phyloP scores from a whole-genome alignment of 306 rosid species.

The Castanea mollissima region DNA sequence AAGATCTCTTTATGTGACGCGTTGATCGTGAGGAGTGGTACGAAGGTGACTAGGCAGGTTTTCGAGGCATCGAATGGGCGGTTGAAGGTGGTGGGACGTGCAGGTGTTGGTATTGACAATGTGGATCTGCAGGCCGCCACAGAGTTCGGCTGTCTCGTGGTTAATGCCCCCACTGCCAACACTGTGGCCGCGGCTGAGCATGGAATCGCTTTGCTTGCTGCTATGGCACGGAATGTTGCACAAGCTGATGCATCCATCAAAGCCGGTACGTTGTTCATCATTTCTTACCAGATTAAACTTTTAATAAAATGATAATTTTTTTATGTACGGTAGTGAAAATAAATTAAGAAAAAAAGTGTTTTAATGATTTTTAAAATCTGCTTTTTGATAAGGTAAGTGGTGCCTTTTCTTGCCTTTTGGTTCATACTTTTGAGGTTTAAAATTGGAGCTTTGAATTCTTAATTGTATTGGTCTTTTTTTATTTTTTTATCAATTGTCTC shows the following conservation, averaged over 20 bases:
- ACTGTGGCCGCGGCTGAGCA: slow-evolving; percentile 92
- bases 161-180: slow-evolving; percentile 86
- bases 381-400: too few species aligned
- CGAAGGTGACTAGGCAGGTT: slow-evolving; percentile 66
- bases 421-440: not conserved
- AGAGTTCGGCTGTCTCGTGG: slow-evolving; percentile 82
- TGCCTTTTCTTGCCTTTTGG: not conserved
- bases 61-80: slow-evolving; percentile 69
- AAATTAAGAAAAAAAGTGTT: not conserved
- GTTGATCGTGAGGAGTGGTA: slow-evolving; percentile 79
- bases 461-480: not conserved
- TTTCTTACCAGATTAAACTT: accelerated
- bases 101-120: slow-evolving; percentile 94
- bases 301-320: too few species aligned
- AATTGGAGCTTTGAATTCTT: not conserved
- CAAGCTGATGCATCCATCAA: slow-evolving; percentile 88
- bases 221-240: slow-evolving; percentile 85
- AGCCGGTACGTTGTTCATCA: slow-evolving; percentile 42
- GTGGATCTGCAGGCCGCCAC: slow-evolving; percentile 95
- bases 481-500: not conserved
- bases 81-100: slow-evolving; percentile 89
- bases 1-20: slow-evolving; percentile 79
- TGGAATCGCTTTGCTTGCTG: slow-evolving; percentile 75
- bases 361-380: not conserved
- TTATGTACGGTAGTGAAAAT: too few species aligned